These are phyloP conservation scores for Juncus inflexus DNA, from an alignment of 176 grass and related monocot genomes.

Conservation along the genomic window DNA sequence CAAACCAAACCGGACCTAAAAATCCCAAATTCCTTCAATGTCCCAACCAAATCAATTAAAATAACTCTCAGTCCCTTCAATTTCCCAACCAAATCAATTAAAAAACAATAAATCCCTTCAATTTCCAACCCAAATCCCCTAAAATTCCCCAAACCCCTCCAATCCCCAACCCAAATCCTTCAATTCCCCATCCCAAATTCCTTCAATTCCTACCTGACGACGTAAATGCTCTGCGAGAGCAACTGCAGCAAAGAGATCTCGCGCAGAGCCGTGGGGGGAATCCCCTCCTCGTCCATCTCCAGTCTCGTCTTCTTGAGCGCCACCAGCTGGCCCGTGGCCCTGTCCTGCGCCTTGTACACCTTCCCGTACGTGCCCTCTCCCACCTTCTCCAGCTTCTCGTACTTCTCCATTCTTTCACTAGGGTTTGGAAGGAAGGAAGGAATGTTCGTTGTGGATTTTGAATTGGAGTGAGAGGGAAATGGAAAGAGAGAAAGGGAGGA, in stretches of 20 bases:
- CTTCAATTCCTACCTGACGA: conserved; percentile 43
- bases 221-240: conserved; percentile 81
- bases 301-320: conserved; percentile 85
- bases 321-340: conserved; percentile 39
- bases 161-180: background rate
- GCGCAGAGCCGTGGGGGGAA: conserved; percentile 76
- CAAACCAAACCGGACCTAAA: too few relatives aligned
- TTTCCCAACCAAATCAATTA: background rate
- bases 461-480: conserved; percentile 11
- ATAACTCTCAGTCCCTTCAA: background rate
- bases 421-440: background rate
- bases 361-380: conserved; percentile 56
- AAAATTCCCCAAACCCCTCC: background rate
- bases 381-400: conserved; percentile 99
- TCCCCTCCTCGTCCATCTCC: conserved; percentile 97
- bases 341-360: conserved; percentile 56
- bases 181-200: background rate
- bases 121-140: background rate
- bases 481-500: background rate
- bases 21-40: background rate
- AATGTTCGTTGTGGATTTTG: background rate
- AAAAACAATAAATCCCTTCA: background rate
- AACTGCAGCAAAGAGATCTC: conserved; percentile 93
- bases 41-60: background rate
- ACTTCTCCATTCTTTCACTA: conserved; percentile 89